These are phyloP conservation scores for Gracilariopsis chorda DNA, from an alignment of 23 red algal species.

Conservation along the genomic window DNA sequence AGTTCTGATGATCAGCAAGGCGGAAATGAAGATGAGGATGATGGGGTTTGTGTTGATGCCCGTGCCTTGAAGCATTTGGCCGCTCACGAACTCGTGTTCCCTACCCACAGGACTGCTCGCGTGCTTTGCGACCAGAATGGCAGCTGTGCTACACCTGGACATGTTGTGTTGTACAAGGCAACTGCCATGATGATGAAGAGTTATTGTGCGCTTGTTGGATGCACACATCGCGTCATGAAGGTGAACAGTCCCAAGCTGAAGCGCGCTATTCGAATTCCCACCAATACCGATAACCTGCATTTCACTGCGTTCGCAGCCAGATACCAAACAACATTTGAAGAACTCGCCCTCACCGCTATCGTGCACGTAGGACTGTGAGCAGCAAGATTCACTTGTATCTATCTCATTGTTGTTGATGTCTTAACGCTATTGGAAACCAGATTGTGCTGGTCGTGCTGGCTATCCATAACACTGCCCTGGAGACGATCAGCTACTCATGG, in stretches of 20 bases:
- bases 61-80: background rate
- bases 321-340: background rate
- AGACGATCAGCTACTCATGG: too few relatives aligned
- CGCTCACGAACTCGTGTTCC: background rate
- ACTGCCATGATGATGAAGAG: constrained; percentile 20
- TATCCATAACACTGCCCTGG: too few relatives aligned
- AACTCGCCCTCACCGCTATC: background rate
- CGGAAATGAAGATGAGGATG: background rate
- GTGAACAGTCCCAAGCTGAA: constrained; percentile 17
- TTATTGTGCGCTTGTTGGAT: background rate
- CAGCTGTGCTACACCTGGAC: constrained; percentile 17
- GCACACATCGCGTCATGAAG: background rate
- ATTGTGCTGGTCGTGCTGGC: too few relatives aligned
- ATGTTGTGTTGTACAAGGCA: background rate
- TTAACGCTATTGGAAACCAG: too few relatives aligned
- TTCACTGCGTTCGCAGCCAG: constrained; percentile 19
- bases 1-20: too few relatives aligned
- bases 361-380: background rate
- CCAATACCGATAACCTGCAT: background rate
- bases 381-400: too few relatives aligned
- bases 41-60: constrained; percentile 9
- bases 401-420: too few relatives aligned
- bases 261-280: background rate
- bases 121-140: background rate
- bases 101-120: background rate